Base-by-base conservation (phyloP, 2,329 filamentous ascomycete genomes). In the Lasiodiplodia citricola region DNA sequence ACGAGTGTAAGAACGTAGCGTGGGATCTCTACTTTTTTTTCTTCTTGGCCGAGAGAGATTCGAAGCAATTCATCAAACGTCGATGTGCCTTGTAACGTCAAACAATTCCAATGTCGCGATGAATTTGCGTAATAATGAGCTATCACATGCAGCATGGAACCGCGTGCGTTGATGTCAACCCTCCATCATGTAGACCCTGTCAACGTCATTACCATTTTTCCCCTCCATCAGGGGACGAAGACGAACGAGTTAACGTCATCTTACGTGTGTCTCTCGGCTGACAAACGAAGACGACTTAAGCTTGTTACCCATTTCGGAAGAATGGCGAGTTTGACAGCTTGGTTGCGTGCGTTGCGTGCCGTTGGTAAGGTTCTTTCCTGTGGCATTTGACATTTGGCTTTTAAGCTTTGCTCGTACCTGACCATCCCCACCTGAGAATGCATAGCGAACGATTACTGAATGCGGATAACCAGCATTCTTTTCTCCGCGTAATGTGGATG, bases 1-100 rank as follows among this genome's bases (percentile, higher is more conserved):
- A 66, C 16, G 63, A 66, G 63, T 66, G 63, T 66, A 66, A 66
- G 63, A 66, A 66, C 63, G 63, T 66, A 56, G 63, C 52, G 52
- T 66, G 63, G 63, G 51, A 55, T 56, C 52, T 56, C 28, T 66
- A 23, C 63, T 66, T 56, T 55, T 66, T n/a, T 21, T 21, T 47
- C 44, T 50, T 66, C 51, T 56, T 44, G 21, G 63, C 51, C 38
- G 63, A 66, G 63, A 66, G 60, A 64, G 63, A 55, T 28, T 28
- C 31, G 63, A 66, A 66, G 63, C 63, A 66, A 66, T 66, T 66
- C 63, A 66, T 66, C 63, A 52, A 64, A 47, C 31, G 51, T 51
- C 37, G 44, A 51, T 52, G 60, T 52, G 44, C 51, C 57, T 60
- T 60, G 57, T 60, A 60, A 35, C 28, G 38, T 38, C 55, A 41